Evolutionary conservation across 306 rosid species (phyloP), one percentile per base, ranked within the genome.

Genomic region (Datisca glomerata): DNA sequence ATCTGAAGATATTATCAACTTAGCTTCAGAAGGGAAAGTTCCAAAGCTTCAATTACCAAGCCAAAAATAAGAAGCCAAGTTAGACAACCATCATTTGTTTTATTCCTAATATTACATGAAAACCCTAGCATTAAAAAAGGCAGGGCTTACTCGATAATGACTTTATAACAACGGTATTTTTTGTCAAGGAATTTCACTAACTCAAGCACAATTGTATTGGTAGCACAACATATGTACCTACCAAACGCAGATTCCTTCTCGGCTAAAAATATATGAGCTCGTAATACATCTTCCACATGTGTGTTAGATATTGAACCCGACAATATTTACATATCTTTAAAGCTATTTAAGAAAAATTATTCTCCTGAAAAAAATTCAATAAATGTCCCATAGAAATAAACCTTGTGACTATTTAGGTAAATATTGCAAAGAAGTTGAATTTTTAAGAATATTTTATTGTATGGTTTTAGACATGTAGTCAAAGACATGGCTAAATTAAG

Each of bases 211-310:
- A 79, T 53, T 7, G 75, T 68, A 45, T 68, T 76, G 38, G 50
- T 59, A 47, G 66, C 86, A 47, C 76, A 73, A 44, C 84, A 76
- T 28, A 71, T 66, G 65, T 76, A 84, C 21, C 86, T 47, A 19
- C 95, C 92, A 29, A 79, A 71, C 49, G 86, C 92, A 8, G 92
- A 70, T 66, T 84, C 81, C 41, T 73, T 84, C 79, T 84, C 94
- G n/a, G 92, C 94, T 56, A 84, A 21, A 53, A 76, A 68, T 22
- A 84, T 50, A 7, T 84, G 93, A 45, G 95, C 95, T 41, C 65
- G 57, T 62, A 76, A 73, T 50, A 73, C 61, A 64, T 84, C 93
- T 57, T 76, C 84, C 40, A 79, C 95, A 48, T 84, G 95, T 25
- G 81, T 22, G 5, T 76, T 54, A 34, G 80, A 73, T 38, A 84